Evolutionary conservation across 1,284 basidiomycete species (phyloP).

Genomic region (Apiotrichum brassicae): DNA sequence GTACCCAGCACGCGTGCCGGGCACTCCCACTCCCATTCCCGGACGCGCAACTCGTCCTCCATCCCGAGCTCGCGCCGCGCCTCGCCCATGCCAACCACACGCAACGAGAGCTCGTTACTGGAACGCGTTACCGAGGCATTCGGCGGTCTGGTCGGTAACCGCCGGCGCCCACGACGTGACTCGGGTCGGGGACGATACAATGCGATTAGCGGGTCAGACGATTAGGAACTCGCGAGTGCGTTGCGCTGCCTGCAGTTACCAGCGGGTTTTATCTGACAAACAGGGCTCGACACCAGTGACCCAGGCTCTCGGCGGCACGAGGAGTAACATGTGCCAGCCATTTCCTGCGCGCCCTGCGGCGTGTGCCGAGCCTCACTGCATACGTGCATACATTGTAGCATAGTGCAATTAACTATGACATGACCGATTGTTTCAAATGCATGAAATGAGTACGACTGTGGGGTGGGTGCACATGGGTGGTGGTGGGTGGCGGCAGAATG

Average conservation of each 20-base stretch:
- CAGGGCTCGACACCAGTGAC: constrained; percentile 2
- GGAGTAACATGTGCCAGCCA: neutral
- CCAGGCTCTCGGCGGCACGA: neutral
- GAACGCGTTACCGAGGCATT: constrained; percentile 50
- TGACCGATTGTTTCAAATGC: too few relatives aligned
- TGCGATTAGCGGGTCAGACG: constrained; percentile 55
- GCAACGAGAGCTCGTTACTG: constrained; percentile 32
- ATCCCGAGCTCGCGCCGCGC: constrained; percentile 31
- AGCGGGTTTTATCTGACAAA: neutral
- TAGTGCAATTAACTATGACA: neutral
- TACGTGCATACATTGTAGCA: neutral
- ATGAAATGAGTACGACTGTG: too few relatives aligned
- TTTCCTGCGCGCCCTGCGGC: neutral
- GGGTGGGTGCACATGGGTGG: too few relatives aligned
- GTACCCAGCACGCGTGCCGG: constrained; percentile 27
- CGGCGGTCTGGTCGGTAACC: constrained; percentile 53
- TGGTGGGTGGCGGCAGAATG: too few relatives aligned
- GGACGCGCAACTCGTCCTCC: constrained; percentile 26
- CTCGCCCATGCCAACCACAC: constrained; percentile 24
- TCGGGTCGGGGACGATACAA: constrained; percentile 50
- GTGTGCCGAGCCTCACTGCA: neutral
- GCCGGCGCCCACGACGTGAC: constrained; percentile 29
- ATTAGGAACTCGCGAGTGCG: constrained; percentile 64
- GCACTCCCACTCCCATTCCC: constrained; percentile 20
- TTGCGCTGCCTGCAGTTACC: neutral